Base-by-base conservation (phyloP, 495 filamentous ascomycete genomes). In the Penicillium egyptiacum region DNA sequence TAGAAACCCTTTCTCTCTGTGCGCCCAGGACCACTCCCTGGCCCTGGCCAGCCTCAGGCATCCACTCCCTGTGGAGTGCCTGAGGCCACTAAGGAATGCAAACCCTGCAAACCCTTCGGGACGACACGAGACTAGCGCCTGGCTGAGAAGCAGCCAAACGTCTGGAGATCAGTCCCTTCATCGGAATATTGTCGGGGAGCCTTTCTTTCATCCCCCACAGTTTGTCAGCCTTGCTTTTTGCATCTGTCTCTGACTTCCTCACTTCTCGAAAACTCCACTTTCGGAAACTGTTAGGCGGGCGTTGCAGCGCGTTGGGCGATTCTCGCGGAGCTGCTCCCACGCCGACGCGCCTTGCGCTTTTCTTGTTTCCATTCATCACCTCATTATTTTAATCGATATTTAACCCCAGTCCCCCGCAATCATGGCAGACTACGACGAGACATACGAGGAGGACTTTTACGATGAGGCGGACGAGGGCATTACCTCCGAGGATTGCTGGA, bases 401-500 rank as follows among this genome's bases (percentile, higher is more conserved):
- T 50, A 10, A 50, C 20, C 11, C 12, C n/a, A 39, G 2, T 9
- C 23, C 20, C 0, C 39, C 47, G 60, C 48, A 62, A 79, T 55
- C 42, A 85, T 85, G 82, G 80, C 79, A 30, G 75, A 78, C 44
- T 81, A 81, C 66, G 78, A 79, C 39, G 76, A 81, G 50, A 57
- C 65, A 8, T 81, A 81, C 58, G 77, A 79, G 55, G 79, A 82
- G 50, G 76, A 77, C 55, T 79, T 78, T 57, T 80, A 81, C 53
- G 81, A 86, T 58, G 87, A 85, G 56, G 85, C 87, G 48, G 88
- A 93, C 51, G 83, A 88, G 52, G 79, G 82, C 44, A 80, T 85
- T 56, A 84, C 78, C 37, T 90, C 92, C 42, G 94, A 98, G 74
- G 94, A 98, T 70, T 95, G 90, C 75, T 99, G 94, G 94, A 88